Conservation (phyloP, 768 basidiomycete species). For the Coprinopsis strossmayeri region DNA sequence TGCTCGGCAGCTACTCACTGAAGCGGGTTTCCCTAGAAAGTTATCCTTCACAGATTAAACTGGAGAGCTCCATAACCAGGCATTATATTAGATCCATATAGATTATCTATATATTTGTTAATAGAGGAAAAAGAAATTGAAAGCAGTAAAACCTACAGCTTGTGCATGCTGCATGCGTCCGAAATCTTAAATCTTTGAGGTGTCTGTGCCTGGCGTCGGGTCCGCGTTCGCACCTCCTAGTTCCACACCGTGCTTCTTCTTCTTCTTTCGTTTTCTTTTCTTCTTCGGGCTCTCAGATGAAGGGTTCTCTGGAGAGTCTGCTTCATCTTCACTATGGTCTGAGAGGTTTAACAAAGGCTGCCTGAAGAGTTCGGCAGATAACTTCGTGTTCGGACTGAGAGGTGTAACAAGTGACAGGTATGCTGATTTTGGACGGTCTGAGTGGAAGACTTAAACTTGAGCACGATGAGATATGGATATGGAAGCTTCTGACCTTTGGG, state of each 20-base stretch:
- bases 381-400: constrained; percentile 6
- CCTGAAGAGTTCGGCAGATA: constrained; percentile 22
- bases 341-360: constrained; percentile 50
- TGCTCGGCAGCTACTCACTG: too few relatives aligned
- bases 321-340: constrained; percentile 23
- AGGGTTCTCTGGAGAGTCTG: constrained; percentile 14
- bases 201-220: too few relatives aligned
- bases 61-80: too few relatives aligned
- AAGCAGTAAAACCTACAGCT: background rate
- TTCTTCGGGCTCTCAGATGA: constrained; percentile 34
- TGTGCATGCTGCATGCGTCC: too few relatives aligned
- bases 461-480: too few relatives aligned
- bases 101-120: background rate
- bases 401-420: background rate
- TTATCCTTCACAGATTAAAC: background rate
- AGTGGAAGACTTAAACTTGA: too few relatives aligned
- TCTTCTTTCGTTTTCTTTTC: constrained; percentile 48
- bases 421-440: background rate
- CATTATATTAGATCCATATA: background rate
- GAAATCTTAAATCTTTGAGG: too few relatives aligned
- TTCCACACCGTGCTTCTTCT: constrained; percentile 43
- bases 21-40: too few relatives aligned
- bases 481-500: too few relatives aligned
- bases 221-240: constrained; percentile 9
- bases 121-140: background rate